A percentile compares a stretch with the other conserved stretches of the same genome.
phyloP scores from a whole-genome alignment of 495 filamentous ascomycete species.

The Aspergillus hancockii region DNA sequence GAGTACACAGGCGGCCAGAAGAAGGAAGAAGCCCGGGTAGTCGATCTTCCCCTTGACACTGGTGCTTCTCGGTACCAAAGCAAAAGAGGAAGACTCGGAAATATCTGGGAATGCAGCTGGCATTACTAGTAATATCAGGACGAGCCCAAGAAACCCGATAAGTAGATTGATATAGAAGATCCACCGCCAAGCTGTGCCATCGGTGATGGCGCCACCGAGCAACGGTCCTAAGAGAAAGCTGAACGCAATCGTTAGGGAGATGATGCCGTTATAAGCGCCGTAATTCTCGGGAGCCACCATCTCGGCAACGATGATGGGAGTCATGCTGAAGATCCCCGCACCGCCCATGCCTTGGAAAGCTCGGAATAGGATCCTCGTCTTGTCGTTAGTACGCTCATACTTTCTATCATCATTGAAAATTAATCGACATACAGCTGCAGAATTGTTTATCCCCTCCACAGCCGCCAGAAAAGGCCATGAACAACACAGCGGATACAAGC shows the following conservation, averaged over 20 bases:
- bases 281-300: constrained; percentile 42
- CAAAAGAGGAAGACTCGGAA: not conserved
- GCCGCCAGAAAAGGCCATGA: constrained; percentile 54
- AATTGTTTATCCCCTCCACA: constrained; percentile 50
- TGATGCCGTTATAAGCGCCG: constrained; percentile 40
- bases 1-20: constrained; percentile 20
- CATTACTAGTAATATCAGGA: constrained; percentile 8
- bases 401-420: not conserved
- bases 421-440: constrained; percentile 41
- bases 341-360: constrained; percentile 46
- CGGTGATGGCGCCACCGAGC: constrained; percentile 39
- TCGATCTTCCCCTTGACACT: constrained; percentile 12
- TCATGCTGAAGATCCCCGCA: constrained; percentile 50
- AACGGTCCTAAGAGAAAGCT: constrained; percentile 35
- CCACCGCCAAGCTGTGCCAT: constrained; percentile 44
- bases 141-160: constrained; percentile 25
- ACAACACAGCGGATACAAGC: constrained; percentile 48
- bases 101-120: constrained; percentile 13
- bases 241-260: constrained; percentile 24
- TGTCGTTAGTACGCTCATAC: constrained; percentile 5
- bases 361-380: constrained; percentile 33
- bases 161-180: constrained; percentile 44
- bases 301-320: constrained; percentile 55
- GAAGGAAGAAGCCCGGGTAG: constrained; percentile 17
- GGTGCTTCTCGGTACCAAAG: too few species aligned